Base-by-base conservation (phyloP, 345 rosid species). In the Crucihimalaya himalaica region DNA sequence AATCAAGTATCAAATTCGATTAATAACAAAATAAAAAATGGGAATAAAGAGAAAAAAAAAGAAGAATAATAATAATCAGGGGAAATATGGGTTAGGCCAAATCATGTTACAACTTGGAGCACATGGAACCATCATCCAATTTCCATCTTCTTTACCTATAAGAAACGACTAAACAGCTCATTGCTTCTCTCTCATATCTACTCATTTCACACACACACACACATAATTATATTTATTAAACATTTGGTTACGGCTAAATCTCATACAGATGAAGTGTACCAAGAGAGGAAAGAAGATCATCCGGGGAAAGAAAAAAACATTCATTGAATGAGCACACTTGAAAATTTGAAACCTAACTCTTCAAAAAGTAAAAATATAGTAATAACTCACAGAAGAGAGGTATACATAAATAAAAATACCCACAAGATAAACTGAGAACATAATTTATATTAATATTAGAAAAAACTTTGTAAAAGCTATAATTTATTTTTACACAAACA, bases 71-170 rank as follows among this genome's bases (percentile, higher is more conserved):
- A 70, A 57, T 58, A 70, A 40, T 59, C 40, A 4, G 34, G 14
- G 12, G 58, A 55, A 55, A 34, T 5, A 23, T 53, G 58, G 53
- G 65, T 69, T 70, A 70, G 71, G 80, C 72, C 62, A 65, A 74
- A 70, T 65, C 76, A 77, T 77, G 77, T 77, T 65, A 65, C 76
- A n/a, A n/a, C n/a, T 71, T 48, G 58, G 46, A 65, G 71, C 76
- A 71, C 80, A 71, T 77, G 80, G 68, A 74, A 71, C 70, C 74
- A 71, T 71, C 67, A 70, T 63, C 25, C 15, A 50, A 1, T 47
- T 70, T 77, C 68, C 35, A 57, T 57, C 56, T 37, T 71, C 67
- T 63, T 64, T 70, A 50, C 67, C 67, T 64, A 56, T 57, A 57
- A 35, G 37, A 70, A 54, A 70, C 76, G 55, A 63, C 16, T 58